Base-by-base conservation (phyloP, 345 rosid species). In the Cardamine chenopodiifolia region DNA sequence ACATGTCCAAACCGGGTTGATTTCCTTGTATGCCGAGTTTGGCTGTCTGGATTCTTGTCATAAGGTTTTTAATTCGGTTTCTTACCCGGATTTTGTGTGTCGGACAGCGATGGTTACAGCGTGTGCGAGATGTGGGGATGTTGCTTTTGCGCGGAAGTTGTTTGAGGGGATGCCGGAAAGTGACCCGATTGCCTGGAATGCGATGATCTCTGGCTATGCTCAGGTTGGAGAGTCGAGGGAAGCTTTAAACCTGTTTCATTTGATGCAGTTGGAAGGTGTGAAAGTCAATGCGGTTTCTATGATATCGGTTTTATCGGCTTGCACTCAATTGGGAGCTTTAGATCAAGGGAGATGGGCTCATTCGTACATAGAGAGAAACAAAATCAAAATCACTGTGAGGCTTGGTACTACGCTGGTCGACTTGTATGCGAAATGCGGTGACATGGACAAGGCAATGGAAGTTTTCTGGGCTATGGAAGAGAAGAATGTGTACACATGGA, bases 281-380 rank as follows among this genome's bases (percentile, higher is more conserved):
- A 87, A 68, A 76, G 83, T 85, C 17, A 82, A 84, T 65, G 88
- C 77, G 44, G 88, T 81, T 58, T 82, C 85, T 18, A 79, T 87
- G 86, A 81, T 87, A 6, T 83, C 87, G 0, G 86, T 87, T 73
- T 71, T 89, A 4, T 89, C 88, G 3, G 94, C 91, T 0, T 89
- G 90, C 5, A 77, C 82, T 67, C 90, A 86, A 1, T 39, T 86
- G 40, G 91, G 90, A 59, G 87, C 86, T 15, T 77, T 82, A 18
- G 86, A 84, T 61, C 87, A 87, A 67, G 91, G 89, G 71, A 84
- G 86, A 69, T 89, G 94, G 89, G 84, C 83, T 18, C 89, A 89
- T 76, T 76, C 78, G 25, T 89, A 81, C 69, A 82, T 89, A 14
- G 81, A 83, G 71, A 83, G 75, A 73, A 76, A 81, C 83, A 81